phyloP scores from a whole-genome alignment of 78 protist species.

The slime mould (Dictyostelium discoideum) region dicty_2.7 NC_007091.3:359001-359500 shows the following conservation, averaged over 20 bases:
- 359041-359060: constrained; percentile 33
- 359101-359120: constrained; percentile 44
- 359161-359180: not conserved
- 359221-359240: not conserved
- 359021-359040: constrained; percentile 30
- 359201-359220: not conserved
- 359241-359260: constrained; percentile 2
- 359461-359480: not conserved
- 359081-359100: constrained; percentile 32
- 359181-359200: not conserved
- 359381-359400: not conserved
- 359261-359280: constrained; percentile 8
- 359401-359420: not conserved
- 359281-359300: constrained; percentile 14
- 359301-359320: constrained; percentile 20
- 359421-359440: not conserved
- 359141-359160: constrained; percentile 31
- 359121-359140: constrained; percentile 73
- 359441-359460: not conserved
- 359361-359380: not conserved
- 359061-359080: constrained; percentile 50
- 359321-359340: not conserved
- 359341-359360: no score
- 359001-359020: constrained; percentile 22
- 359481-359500: not conserved